Evolutionary conservation across 2,329 filamentous ascomycete genomes (phyloP), one percentile per base, ranked within the genome.

Genomic region (Fusarium siculi): DNA sequence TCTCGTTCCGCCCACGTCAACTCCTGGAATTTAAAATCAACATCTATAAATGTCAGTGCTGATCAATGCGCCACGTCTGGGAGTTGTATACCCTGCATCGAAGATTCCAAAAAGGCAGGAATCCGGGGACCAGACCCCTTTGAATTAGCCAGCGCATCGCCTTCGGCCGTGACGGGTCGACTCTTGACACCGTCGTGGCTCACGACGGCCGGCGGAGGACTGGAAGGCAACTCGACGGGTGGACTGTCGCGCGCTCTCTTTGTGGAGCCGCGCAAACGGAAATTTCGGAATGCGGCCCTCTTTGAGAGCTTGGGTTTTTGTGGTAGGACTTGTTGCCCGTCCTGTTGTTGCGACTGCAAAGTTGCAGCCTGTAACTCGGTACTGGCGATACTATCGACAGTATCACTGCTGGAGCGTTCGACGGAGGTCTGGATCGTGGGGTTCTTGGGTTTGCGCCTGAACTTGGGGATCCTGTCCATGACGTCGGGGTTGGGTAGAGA

Each of bases 1-100:
- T 84, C 79, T 49, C 86, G 85, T 77, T 90, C 88, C 47, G 83
- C 83, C 87, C 86, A 88, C 23, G 82, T 82, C 43, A 90, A 81
- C 30, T 90, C 87, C 25, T 84, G 82, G 73, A 88, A 90, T 72
- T 86, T 88, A 69, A 75, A 73, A 39, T 85, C 81, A 73, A 89
- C 86, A 36, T 86, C 87, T 88, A 73, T 37, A 11, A 21, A 58
- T 25, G 47, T 75, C 40, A 75, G 69, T 47, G 63, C 54, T 39
- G 36, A 44, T 18, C 32, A 55, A 50, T 46, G 40, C 21, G 30
- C 43, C 9, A 25, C 4, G 15, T 42, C 50, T 52, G 14, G 28
- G 32, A 25, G 16, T 52, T 25, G 75, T 79, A 44, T 77, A 85
- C 84, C 82, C 67, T 81, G 77, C 60, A 78, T 74, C 32, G 83